Base-by-base conservation (phyloP, 768 basidiomycete genomes). In the Pleurotus eryngii region DNA sequence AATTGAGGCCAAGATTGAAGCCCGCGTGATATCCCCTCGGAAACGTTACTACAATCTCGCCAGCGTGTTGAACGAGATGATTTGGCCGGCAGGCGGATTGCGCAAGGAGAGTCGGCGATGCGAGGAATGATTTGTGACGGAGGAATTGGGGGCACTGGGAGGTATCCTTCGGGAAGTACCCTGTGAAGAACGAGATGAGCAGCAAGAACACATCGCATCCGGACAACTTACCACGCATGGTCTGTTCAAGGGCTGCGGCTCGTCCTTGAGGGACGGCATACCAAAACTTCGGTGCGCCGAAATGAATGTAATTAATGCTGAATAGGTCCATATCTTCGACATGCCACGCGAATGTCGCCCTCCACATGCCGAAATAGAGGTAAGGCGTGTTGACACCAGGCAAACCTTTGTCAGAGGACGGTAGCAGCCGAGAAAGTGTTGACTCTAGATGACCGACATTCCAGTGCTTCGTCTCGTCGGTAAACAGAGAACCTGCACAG, bases 321-420 rank as follows among this genome's bases (percentile, higher is more conserved):
- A 96, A 98, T 1, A 99, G 80, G 67, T 99, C 97, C 92, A 98
- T 97, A 71, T 99, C 97, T 71, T 99, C 97, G 48, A 99, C 97
- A 65, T 99, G 97, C 96, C 97, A 99, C 0, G 95, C 92, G 72
- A 98, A 98, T 0, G 94, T 94, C 20, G 96, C 96, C 50, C 95
- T 81, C 97, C 97, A 99, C 95, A 98, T 98, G 61, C 97, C 97
- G 68, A 95, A 98, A 72, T 98, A 98, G 2, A 98, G 82, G 69
- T 98, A 98, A 0, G 96, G 96, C 2, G 94, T 89, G 67, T 98
- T 98, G 48, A 99, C 97, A 7, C 97, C 97, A 0, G 96, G 95
- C 24, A 99, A 76, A 40, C 87, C 83, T 53, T 87, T 82, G 39
- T 78, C 74, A 5, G 85, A 78, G 11, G 82, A 67, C 0, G 90